Percentiles rank a stretch among this genome's conserved stretches.
phyloP scores from a whole-genome alignment of 148 eudicot species.

The Persicaria tinctoria region DNA sequence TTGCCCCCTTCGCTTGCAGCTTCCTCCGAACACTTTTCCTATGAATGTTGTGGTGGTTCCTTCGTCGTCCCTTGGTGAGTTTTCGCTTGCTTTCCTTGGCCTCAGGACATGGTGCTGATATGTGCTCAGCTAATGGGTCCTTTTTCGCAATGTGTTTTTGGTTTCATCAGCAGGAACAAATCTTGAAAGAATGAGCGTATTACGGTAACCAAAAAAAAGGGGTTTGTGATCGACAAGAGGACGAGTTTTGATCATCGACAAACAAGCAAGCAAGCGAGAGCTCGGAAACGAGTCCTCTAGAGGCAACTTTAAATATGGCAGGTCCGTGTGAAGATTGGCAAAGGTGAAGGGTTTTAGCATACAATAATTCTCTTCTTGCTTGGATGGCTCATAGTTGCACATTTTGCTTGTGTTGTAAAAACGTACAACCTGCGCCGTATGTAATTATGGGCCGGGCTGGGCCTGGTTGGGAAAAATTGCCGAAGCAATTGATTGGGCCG shows the following conservation, averaged over 20 bases:
- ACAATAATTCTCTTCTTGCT: not conserved
- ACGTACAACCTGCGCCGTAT: not conserved
- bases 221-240: not conserved
- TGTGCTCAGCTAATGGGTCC: no score
- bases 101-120: no score
- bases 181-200: not conserved
- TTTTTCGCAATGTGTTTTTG: not conserved
- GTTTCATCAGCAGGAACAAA: not conserved
- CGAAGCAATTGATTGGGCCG: not conserved
- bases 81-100: not conserved
- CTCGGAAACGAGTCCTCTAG: not conserved
- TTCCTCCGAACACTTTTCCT: constrained; percentile 52
- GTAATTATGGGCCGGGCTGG: not conserved
- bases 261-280: not conserved
- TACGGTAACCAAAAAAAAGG: not conserved
- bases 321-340: not conserved
- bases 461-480: not conserved
- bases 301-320: not conserved
- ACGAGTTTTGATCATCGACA: not conserved
- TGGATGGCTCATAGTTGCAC: not conserved
- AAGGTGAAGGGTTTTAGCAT: not conserved
- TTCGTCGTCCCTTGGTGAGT: constrained; percentile 39
- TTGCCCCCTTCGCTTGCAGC: constrained; percentile 51
- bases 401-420: not conserved
- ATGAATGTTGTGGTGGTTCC: constrained; percentile 54